Evolutionary conservation across 345 rosid species (phyloP).

Genomic region (Turritis glabra): DNA sequence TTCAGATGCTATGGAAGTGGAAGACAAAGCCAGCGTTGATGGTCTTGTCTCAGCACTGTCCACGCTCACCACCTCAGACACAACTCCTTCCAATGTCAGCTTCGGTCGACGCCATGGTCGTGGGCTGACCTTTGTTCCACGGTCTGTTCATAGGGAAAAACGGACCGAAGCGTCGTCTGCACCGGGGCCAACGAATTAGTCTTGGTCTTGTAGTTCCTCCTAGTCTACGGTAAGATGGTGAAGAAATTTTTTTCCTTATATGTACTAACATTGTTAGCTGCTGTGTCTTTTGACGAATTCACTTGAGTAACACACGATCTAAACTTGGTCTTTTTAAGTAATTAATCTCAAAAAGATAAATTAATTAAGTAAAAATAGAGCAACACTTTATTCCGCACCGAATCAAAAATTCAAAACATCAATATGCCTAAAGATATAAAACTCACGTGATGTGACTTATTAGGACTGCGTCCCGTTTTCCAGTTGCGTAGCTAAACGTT

Average conservation of each 20-base stretch:
- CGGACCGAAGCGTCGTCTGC: conserved; percentile 39
- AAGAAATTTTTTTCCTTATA: not conserved
- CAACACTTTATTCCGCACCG: not conserved
- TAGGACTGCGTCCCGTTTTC: conserved; percentile 12
- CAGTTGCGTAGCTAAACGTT: not conserved
- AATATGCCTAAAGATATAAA: too few relatives aligned
- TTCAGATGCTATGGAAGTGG: conserved; percentile 71
- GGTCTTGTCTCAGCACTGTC: conserved; percentile 84
- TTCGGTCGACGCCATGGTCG: conserved; percentile 80
- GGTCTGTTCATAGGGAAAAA: conserved; percentile 54
- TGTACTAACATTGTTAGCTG: conserved; percentile 9
- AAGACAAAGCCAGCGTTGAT: conserved; percentile 55
- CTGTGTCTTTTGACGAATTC: not conserved
- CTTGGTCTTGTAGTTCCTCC: too few relatives aligned
- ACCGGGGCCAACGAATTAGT: conserved; percentile 37
- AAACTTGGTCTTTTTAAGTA: not conserved
- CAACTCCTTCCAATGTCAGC: conserved; percentile 75
- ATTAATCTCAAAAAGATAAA: too few relatives aligned
- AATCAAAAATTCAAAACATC: too few relatives aligned
- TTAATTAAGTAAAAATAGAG: too few relatives aligned
- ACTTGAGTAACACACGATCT: conserved; percentile 16
- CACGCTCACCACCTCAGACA: conserved; percentile 66
- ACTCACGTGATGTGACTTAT: not conserved
- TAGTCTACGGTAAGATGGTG: conserved; percentile 22
- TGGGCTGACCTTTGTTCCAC: conserved; percentile 75